phyloP scores from a whole-genome alignment of 2,329 filamentous ascomycete species.

The Paecilomyces niveus region DNA sequence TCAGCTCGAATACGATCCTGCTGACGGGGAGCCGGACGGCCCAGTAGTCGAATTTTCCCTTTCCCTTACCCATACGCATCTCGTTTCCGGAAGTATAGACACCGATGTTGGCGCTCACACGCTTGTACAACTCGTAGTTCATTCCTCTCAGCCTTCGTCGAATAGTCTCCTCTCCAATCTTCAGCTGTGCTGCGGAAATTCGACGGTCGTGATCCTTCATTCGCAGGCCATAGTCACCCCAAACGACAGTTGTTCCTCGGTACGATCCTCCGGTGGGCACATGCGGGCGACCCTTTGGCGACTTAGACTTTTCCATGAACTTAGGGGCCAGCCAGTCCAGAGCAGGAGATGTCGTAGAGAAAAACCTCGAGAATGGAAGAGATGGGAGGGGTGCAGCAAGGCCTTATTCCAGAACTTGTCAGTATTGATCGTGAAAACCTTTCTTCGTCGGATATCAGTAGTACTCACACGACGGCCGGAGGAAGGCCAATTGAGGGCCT shows the following conservation, averaged over 20 bases:
- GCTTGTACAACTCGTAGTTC: slow-evolving; percentile 87
- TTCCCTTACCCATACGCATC: slow-evolving; percentile 98
- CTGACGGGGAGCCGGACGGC: slow-evolving; percentile 82
- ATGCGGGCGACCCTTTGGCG: slow-evolving; percentile 76
- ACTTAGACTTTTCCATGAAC: slow-evolving; percentile 75
- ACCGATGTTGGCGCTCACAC: slow-evolving; percentile 85
- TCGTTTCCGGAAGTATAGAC: slow-evolving; percentile 96
- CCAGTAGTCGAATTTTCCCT: slow-evolving; percentile 96
- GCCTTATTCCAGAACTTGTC: slow-evolving; percentile 11
- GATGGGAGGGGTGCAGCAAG: slow-evolving; percentile 15
- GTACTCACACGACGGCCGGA: slow-evolving; percentile 27
- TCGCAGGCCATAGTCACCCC: slow-evolving; percentile 91
- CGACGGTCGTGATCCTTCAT: slow-evolving; percentile 91
- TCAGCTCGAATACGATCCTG: slow-evolving; percentile 86
- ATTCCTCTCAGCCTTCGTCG: slow-evolving; percentile 79
- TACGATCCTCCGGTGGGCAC: slow-evolving; percentile 85
- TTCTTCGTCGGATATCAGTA: neutral
- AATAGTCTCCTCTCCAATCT: slow-evolving; percentile 90
- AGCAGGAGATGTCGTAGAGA: slow-evolving; percentile 60
- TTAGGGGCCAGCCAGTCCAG: slow-evolving; percentile 77
- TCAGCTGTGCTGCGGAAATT: slow-evolving; percentile 78
- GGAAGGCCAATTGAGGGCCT: slow-evolving; percentile 26
- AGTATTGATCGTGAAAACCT: slow-evolving; percentile 8
- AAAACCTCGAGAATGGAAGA: slow-evolving; percentile 50
- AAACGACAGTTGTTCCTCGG: slow-evolving; percentile 90